These are phyloP conservation scores for Talaromyces adpressus DNA, from an alignment of 495 filamentous ascomycete genomes.

Conservation along the genomic window DNA sequence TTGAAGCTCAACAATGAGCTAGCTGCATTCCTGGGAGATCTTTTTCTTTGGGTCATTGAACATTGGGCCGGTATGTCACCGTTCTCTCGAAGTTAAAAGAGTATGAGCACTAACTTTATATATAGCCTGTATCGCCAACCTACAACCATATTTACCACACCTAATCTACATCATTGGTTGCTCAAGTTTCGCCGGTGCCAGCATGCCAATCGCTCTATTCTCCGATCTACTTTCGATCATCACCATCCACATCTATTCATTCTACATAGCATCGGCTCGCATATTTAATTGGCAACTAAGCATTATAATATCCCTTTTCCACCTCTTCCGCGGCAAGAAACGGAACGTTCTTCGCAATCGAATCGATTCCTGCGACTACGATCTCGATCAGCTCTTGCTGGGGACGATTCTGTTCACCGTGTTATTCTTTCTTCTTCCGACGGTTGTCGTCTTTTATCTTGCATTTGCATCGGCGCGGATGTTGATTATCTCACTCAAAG, in stretches of 20 bases:
- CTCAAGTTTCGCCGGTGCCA: conserved; percentile 90
- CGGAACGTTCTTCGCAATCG: conserved; percentile 94
- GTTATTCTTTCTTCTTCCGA: conserved; percentile 90
- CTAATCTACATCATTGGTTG: conserved; percentile 92
- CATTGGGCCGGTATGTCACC: conserved; percentile 74
- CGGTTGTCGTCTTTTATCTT: conserved; percentile 91
- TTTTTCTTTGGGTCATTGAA: conserved; percentile 97
- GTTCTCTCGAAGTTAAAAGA: neutral
- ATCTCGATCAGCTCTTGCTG: conserved; percentile 92
- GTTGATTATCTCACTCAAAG: conserved; percentile 89
- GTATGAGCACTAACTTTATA: conserved; percentile 12
- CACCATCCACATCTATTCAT: conserved; percentile 94
- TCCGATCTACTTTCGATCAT: conserved; percentile 90
- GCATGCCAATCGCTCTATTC: conserved; percentile 93
- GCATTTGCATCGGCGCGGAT: conserved; percentile 93
- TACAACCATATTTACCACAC: conserved; percentile 73
- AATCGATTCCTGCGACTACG: conserved; percentile 98
- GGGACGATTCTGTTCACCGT: conserved; percentile 96
- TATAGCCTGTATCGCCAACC: conserved; percentile 62
- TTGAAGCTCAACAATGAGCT: conserved; percentile 95
- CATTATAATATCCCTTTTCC: conserved; percentile 93
- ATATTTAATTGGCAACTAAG: conserved; percentile 98
- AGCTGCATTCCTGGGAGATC: conserved; percentile 82
- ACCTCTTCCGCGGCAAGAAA: conserved; percentile 96
- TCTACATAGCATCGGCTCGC: conserved; percentile 91